A percentile compares a stretch with the other conserved stretches of the same genome.
Evolutionary conservation across 805 yeast genomes (phyloP).

Genomic region (Starmerella floricola): DNA sequence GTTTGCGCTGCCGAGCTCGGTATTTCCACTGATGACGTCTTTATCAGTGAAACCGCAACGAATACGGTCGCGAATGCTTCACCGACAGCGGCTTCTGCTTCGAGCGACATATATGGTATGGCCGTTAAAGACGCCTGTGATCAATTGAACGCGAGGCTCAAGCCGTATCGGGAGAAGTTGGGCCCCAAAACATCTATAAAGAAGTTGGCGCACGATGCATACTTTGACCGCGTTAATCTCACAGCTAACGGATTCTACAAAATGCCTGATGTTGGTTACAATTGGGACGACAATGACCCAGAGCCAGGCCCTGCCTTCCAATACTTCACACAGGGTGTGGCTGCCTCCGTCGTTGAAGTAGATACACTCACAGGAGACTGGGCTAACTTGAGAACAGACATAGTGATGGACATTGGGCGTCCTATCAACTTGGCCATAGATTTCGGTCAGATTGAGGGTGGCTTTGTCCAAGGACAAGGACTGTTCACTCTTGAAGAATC

Average conservation of each 20-base stretch:
- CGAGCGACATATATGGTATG: slow-evolving; percentile 40
- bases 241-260: slow-evolving; percentile 41
- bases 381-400: slow-evolving; percentile 34
- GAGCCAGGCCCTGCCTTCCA: slow-evolving; percentile 38
- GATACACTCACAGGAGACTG: slow-evolving; percentile 41
- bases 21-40: slow-evolving; percentile 34
- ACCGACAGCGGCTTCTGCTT: slow-evolving; percentile 41
- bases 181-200: slow-evolving; percentile 33
- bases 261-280: slow-evolving; percentile 39
- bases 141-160: slow-evolving; percentile 33
- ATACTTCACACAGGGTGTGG: slow-evolving; percentile 39
- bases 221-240: slow-evolving; percentile 36
- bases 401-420: slow-evolving; percentile 40
- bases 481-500: slow-evolving; percentile 40
- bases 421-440: slow-evolving; percentile 40
- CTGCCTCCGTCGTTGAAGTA: slow-evolving; percentile 35
- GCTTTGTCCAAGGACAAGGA: slow-evolving; percentile 41
- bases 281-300: slow-evolving; percentile 30
- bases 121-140: slow-evolving; percentile 40
- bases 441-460: slow-evolving; percentile 42
- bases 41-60: slow-evolving; percentile 38
- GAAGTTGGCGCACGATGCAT: slow-evolving; percentile 34
- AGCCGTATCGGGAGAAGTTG: slow-evolving; percentile 31
- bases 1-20: slow-evolving; percentile 35
- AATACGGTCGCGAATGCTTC: slow-evolving; percentile 39